phyloP scores from a whole-genome alignment of 1,284 basidiomycete species.

The Cryptococcus sp. region DNA sequence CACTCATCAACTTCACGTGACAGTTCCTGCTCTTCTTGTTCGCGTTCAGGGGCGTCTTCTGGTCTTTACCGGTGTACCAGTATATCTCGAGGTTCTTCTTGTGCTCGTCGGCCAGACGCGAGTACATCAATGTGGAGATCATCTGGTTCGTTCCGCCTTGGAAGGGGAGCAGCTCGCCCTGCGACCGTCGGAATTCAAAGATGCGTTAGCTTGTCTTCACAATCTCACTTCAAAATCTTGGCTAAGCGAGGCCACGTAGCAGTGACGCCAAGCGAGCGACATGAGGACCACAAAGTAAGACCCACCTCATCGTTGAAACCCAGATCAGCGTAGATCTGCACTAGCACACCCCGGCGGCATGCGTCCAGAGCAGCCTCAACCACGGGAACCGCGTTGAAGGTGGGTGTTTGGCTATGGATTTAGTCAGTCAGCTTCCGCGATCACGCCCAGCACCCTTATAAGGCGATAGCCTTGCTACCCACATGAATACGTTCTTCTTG shows the following conservation, averaged over 20 bases:
- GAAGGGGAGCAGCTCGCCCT: constrained; percentile 59
- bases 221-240: too few species aligned
- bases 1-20: constrained; percentile 68
- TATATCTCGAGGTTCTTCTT: constrained; percentile 62
- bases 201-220: too few species aligned
- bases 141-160: constrained; percentile 75
- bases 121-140: constrained; percentile 66
- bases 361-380: constrained; percentile 65
- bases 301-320: constrained; percentile 62
- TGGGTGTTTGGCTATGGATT: constrained; percentile 62
- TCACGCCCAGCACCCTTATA: not conserved
- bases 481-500: constrained; percentile 67
- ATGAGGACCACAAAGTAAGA: too few species aligned
- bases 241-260: too few species aligned
- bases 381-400: constrained; percentile 68
- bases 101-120: constrained; percentile 54
- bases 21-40: constrained; percentile 67
- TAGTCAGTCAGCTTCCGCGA: too few species aligned
- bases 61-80: constrained; percentile 62
- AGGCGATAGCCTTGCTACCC: constrained; percentile 24
- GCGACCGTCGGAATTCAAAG: not conserved
- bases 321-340: constrained; percentile 64
- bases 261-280: too few species aligned
- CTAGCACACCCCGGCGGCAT: constrained; percentile 64
- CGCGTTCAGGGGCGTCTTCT: constrained; percentile 66